Conservation (phyloP, 2,329 filamentous ascomycete genomes). For the Pseudogymnoascus sp. region DNA sequence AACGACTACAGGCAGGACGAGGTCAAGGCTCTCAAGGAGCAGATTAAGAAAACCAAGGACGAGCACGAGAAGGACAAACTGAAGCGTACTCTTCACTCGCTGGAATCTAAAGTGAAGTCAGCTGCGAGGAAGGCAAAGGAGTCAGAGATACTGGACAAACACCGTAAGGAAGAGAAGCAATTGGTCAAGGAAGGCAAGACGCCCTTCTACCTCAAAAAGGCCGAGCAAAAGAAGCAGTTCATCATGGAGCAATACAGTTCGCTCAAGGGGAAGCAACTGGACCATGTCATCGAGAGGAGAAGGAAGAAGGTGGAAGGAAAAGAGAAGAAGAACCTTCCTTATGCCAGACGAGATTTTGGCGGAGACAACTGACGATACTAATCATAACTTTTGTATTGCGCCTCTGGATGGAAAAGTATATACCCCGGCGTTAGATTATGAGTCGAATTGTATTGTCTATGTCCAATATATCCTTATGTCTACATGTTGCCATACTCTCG, state of each 20-base stretch:
- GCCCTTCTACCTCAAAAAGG: slow-evolving; percentile 88
- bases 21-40: slow-evolving; percentile 62
- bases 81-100: slow-evolving; percentile 64
- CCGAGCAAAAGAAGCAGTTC: slow-evolving; percentile 81
- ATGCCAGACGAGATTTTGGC: slow-evolving; percentile 25
- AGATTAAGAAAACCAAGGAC: slow-evolving; percentile 62
- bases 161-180: slow-evolving; percentile 76
- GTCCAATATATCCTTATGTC: slow-evolving; percentile 4
- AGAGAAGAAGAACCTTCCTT: slow-evolving; percentile 71
- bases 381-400: neutral
- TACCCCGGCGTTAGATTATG: slow-evolving; percentile 5
- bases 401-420: neutral
- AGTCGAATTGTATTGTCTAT: slow-evolving; percentile 8
- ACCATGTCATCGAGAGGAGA: slow-evolving; percentile 75
- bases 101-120: slow-evolving; percentile 70
- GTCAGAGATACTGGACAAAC: slow-evolving; percentile 60
- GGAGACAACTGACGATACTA: neutral
- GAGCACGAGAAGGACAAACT: slow-evolving; percentile 57
- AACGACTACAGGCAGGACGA: slow-evolving; percentile 80
- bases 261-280: slow-evolving; percentile 78
- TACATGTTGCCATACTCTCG: neutral
- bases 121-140: slow-evolving; percentile 61
- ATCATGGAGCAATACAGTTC: slow-evolving; percentile 70
- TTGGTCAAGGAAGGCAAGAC: slow-evolving; percentile 79
- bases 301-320: slow-evolving; percentile 81